Conservation (phyloP, 2,329 filamentous ascomycete species). For the Coniella vitis region DNA sequence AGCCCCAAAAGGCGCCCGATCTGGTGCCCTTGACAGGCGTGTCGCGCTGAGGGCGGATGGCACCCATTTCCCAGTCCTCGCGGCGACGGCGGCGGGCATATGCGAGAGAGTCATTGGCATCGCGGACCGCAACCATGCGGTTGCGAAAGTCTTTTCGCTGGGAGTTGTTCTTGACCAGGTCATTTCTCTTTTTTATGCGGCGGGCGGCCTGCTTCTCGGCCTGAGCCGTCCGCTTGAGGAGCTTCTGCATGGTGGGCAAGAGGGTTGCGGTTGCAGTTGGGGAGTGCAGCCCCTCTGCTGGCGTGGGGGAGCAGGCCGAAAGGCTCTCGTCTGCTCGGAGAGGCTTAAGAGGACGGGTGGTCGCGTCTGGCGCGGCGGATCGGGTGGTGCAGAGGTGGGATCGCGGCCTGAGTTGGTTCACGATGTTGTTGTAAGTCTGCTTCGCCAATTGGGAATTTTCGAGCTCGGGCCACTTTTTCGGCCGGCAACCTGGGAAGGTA, state of each 20-base stretch:
- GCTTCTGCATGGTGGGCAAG: slow-evolving; percentile 55
- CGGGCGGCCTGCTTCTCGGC: slow-evolving; percentile 58
- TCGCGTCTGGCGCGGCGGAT: neutral
- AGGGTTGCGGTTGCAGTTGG: slow-evolving; percentile 4
- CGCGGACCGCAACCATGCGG: slow-evolving; percentile 3
- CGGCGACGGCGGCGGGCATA: slow-evolving; percentile 33
- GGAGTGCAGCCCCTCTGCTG: neutral
- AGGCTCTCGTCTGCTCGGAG: neutral
- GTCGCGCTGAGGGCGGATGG: slow-evolving; percentile 71
- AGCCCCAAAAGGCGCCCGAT: slow-evolving; percentile 46
- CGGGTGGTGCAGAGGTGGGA: neutral
- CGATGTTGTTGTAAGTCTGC: neutral
- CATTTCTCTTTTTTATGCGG: slow-evolving; percentile 27
- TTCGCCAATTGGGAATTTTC: slow-evolving; percentile 14
- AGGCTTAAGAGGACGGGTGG: neutral
- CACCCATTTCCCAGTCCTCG: slow-evolving; percentile 74
- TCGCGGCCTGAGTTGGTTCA: neutral
- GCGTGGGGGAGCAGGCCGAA: neutral
- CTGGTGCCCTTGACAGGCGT: slow-evolving; percentile 53
- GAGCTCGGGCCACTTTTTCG: slow-evolving; percentile 12
- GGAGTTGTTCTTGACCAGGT: slow-evolving; percentile 22
- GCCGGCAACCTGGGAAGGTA: no score
- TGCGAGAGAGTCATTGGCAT: slow-evolving; percentile 2
- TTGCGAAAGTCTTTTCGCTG: slow-evolving; percentile 26
- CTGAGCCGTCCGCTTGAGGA: slow-evolving; percentile 58